A percentile compares a stretch with the other conserved stretches of the same genome.
Conservation (phyloP, 257 asterid species). For the Cruciata laevipes region DNA sequence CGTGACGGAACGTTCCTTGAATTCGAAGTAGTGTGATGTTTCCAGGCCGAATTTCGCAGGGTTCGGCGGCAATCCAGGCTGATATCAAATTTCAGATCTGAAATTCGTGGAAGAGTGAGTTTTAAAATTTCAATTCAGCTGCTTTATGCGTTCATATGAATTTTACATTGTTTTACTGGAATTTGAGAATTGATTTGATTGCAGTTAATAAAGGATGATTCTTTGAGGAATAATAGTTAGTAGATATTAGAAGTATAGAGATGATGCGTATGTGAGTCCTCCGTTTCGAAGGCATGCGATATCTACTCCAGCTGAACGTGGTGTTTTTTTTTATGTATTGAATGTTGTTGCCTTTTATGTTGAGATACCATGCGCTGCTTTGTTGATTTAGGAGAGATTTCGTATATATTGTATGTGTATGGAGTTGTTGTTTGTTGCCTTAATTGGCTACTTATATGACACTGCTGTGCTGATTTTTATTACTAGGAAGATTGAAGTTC, state of each 20-base stretch:
- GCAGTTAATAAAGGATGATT: constrained; percentile 37
- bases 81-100: constrained; percentile 59
- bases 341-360: background rate
- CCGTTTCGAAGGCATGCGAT: constrained; percentile 48
- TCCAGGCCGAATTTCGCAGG: constrained; percentile 24
- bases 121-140: constrained; percentile 5
- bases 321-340: background rate
- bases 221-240: constrained; percentile 21
- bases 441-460: background rate
- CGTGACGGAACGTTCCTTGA: constrained; percentile 30
- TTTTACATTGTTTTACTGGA: too few relatives aligned
- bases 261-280: constrained; percentile 44
- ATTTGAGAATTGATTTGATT: constrained; percentile 24
- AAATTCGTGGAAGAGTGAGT: constrained; percentile 27
- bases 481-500: background rate
- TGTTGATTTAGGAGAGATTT: background rate
- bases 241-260: constrained; percentile 67
- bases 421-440: background rate
- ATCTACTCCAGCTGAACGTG: constrained; percentile 43
- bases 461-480: background rate
- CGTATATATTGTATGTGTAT: background rate
- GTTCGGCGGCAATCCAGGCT: constrained; percentile 30
- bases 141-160: background rate
- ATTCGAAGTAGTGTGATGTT: constrained; percentile 46
- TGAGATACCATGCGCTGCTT: background rate